Conservation (phyloP, 129 eudicot species). For the Centrapalus pauciflorus region DNA sequence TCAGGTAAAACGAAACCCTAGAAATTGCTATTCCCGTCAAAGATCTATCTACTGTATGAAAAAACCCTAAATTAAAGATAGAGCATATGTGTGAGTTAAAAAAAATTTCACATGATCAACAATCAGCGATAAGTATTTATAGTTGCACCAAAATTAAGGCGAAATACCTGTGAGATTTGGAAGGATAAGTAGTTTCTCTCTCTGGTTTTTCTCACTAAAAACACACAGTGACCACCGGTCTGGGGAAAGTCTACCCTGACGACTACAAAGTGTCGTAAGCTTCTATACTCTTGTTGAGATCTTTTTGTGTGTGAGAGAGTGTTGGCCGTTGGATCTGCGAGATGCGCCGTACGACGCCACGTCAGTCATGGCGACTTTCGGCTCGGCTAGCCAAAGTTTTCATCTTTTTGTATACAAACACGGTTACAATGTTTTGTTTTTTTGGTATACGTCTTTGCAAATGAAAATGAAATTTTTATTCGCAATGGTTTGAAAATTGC, state of each 20-base stretch:
- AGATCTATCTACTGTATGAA: constrained; percentile 17
- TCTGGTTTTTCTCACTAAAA: constrained; percentile 14
- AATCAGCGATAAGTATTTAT: constrained; percentile 1
- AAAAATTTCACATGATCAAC: not conserved
- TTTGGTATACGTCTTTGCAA: too few species aligned
- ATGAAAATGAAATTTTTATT: too few species aligned
- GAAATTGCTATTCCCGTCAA: constrained; percentile 6
- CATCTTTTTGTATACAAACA: too few species aligned
- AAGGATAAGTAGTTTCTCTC: not conserved
- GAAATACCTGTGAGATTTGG: constrained; percentile 9
- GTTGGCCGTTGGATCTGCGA: constrained; percentile 16
- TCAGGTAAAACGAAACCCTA: constrained; percentile 1
- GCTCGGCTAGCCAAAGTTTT: constrained; percentile 2
- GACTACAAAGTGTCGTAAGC: constrained; percentile 36
- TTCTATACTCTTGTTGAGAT: constrained; percentile 4
- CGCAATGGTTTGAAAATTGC: too few species aligned
- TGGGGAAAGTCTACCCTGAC: constrained; percentile 20
- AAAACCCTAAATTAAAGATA: constrained; percentile 19
- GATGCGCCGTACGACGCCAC: constrained; percentile 18
- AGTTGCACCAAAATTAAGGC: not conserved
- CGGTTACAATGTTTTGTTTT: not conserved
- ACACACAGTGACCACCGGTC: constrained; percentile 13
- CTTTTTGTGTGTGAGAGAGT: not conserved
- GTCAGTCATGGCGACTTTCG: constrained; percentile 8
- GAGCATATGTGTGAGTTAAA: not conserved